These are phyloP conservation scores for Butyriboletus loyo DNA, from an alignment of 768 basidiomycete genomes.

Conservation along the genomic window DNA sequence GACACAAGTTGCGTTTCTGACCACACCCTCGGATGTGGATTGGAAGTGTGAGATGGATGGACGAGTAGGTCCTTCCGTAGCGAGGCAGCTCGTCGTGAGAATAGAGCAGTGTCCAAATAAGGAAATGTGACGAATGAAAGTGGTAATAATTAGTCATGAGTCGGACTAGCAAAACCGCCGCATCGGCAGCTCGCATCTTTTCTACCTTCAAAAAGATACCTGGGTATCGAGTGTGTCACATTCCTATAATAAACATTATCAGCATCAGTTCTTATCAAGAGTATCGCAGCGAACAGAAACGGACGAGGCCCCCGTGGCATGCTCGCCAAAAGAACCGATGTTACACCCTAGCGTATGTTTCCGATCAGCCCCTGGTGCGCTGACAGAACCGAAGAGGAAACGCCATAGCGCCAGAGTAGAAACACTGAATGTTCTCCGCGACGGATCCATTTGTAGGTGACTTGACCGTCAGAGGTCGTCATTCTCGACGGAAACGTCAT, in stretches of 20 bases:
- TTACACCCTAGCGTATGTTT: slow-evolving; percentile 8
- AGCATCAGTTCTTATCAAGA: neutral
- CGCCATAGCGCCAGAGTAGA: slow-evolving; percentile 4
- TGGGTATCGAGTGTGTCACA: neutral
- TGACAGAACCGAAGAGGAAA: neutral
- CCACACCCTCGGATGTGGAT: slow-evolving; percentile 5
- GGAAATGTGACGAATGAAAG: no score
- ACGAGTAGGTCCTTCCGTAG: no score
- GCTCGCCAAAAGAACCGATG: slow-evolving; percentile 10
- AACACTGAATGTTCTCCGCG: slow-evolving; percentile 12
- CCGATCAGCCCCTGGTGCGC: neutral
- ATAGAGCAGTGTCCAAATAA: no score
- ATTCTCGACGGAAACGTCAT: slow-evolving; percentile 34
- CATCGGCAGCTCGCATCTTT: neutral
- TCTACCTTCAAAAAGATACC: slow-evolving; percentile 11
- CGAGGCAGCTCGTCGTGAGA: no score
- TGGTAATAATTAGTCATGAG: no score
- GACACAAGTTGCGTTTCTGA: slow-evolving; percentile 9
- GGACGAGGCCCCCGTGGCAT: neutral
- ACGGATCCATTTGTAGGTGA: slow-evolving; percentile 24
- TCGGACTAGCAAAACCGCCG: slow-evolving; percentile 3
- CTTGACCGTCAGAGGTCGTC: slow-evolving; percentile 34
- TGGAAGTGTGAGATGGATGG: no score
- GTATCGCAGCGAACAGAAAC: neutral
- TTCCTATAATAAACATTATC: slow-evolving; percentile 10